Evolutionary conservation across 306 rosid genomes (phyloP).

Genomic region (Vigna radiata): DNA sequence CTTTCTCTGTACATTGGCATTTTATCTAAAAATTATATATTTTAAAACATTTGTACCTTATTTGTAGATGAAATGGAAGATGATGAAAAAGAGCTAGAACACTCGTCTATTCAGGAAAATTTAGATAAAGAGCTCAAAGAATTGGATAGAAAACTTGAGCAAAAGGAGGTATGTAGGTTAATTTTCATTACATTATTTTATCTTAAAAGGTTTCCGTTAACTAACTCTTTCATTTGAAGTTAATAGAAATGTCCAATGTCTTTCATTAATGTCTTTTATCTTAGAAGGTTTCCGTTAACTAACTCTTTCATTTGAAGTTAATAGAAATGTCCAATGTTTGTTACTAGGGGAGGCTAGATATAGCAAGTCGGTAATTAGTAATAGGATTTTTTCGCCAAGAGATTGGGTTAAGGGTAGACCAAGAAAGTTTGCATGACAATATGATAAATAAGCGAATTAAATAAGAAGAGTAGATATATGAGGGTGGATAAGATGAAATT

Average conservation of each 20-base stretch:
- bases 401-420: too few relatives aligned
- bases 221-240: too few relatives aligned
- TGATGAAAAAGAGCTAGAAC: slow-evolving; percentile 86
- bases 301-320: neutral
- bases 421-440: too few relatives aligned
- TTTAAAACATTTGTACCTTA: slow-evolving; percentile 11
- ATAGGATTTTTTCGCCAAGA: too few relatives aligned
- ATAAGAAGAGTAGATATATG: too few relatives aligned
- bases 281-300: too few relatives aligned
- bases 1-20: slow-evolving; percentile 19
- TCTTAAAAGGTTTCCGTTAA: too few relatives aligned
- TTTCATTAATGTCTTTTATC: neutral
- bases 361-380: too few relatives aligned
- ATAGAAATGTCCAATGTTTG: neutral
- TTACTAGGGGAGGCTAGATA: too few relatives aligned
- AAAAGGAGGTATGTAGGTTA: slow-evolving; percentile 73
- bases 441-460: too few relatives aligned
- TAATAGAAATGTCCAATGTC: too few relatives aligned
- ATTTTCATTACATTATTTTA: neutral
- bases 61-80: slow-evolving; percentile 69
- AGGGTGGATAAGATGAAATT: too few relatives aligned
- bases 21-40: neutral
- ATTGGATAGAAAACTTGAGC: slow-evolving; percentile 90
- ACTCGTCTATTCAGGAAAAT: slow-evolving; percentile 89
- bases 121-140: slow-evolving; percentile 87